Conservation (phyloP, 257 asterid species). For the Solanum phureja region DNA sequence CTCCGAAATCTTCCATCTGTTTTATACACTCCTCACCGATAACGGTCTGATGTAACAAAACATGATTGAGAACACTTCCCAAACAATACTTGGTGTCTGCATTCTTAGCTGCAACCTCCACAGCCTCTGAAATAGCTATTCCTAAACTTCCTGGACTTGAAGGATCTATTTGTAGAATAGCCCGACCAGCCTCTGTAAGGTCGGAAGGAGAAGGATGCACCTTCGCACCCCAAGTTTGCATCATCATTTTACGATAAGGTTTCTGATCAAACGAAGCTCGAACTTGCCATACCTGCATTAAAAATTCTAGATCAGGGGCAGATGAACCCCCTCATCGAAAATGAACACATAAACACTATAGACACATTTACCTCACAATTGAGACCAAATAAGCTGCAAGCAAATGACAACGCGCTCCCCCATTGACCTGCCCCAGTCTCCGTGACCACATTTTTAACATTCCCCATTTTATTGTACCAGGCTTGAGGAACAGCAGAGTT, state of each 20-base stretch:
- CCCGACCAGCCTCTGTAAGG: constrained; percentile 57
- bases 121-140: constrained; percentile 94
- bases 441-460: constrained; percentile 67
- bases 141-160: constrained; percentile 90
- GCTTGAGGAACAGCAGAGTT: constrained; percentile 93
- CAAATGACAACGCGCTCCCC: constrained; percentile 86
- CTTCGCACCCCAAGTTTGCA: constrained; percentile 95
- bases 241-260: constrained; percentile 91
- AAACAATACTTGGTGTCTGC: constrained; percentile 69
- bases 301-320: neutral
- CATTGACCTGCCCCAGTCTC: constrained; percentile 99
- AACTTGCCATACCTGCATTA: constrained; percentile 82
- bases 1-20: constrained; percentile 82
- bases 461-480: constrained; percentile 77
- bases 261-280: constrained; percentile 86
- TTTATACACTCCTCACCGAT: constrained; percentile 94
- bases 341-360: neutral
- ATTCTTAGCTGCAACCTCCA: constrained; percentile 66
- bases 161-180: constrained; percentile 51
- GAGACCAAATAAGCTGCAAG: constrained; percentile 75
- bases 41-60: constrained; percentile 72
- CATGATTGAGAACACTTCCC: constrained; percentile 95
- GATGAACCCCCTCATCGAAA: neutral
- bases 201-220: constrained; percentile 93
- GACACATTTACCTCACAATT: constrained; percentile 57